A percentile compares a stretch with the other conserved stretches of the same genome.
Conservation (phyloP, 148 eudicot species). For the Polygonum aviculare region DNA sequence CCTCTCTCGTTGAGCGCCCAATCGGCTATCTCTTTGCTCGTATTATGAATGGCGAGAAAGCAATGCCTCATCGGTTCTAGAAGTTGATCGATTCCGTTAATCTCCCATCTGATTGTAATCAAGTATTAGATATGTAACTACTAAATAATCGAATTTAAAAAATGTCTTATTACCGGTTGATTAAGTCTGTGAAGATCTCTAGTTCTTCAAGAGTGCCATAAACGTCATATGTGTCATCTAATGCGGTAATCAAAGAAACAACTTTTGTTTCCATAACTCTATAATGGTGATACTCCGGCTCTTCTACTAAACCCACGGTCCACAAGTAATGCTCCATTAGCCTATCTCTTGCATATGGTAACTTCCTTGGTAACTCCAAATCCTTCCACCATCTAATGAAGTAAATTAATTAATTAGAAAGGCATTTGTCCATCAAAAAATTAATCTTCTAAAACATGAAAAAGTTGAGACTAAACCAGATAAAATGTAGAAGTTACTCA, state of each 20-base stretch:
- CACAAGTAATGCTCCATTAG: not conserved
- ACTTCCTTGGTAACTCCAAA: not conserved
- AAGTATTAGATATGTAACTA: not conserved
- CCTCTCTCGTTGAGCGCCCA: not conserved
- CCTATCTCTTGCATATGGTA: not conserved
- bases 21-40: not conserved
- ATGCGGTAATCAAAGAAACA: not conserved
- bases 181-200: not conserved
- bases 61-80: constrained; percentile 1
- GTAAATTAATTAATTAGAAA: not conserved
- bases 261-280: not conserved
- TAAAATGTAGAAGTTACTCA: no score
- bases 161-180: not conserved
- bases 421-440: no score
- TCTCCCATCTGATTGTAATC: not conserved
- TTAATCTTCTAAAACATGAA: no score
- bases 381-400: not conserved
- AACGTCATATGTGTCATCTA: not conserved
- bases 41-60: not conserved
- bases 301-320: not conserved
- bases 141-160: no score
- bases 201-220: constrained; percentile 2
- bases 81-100: not conserved
- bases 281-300: not conserved
- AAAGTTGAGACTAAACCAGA: no score